These are phyloP conservation scores for Pseudozyma flocculosa DNA, from an alignment of 1,284 basidiomycete genomes.

Conservation along the genomic window DNA sequence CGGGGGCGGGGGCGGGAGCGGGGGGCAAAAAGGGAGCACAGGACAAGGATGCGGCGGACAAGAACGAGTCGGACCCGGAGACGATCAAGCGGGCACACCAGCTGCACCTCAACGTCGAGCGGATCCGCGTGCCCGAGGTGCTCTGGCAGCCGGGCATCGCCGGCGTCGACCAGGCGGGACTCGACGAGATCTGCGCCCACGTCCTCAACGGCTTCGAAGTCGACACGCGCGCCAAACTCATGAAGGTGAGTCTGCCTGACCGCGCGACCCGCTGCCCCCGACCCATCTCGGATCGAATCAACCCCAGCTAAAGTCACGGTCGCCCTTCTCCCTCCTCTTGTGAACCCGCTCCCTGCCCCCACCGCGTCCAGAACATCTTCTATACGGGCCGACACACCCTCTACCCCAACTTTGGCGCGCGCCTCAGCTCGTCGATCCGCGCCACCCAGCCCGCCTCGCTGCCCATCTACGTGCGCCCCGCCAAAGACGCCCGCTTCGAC, in stretches of 20 bases:
- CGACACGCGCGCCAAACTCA: conserved; percentile 67
- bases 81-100: conserved; percentile 68
- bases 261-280: no score
- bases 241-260: conserved; percentile 56
- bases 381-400: conserved; percentile 80
- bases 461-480: conserved; percentile 58
- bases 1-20: background rate
- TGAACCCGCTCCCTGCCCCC: background rate
- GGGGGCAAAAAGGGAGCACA: conserved; percentile 59
- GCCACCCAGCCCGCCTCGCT: conserved; percentile 39
- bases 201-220: conserved; percentile 76
- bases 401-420: conserved; percentile 70
- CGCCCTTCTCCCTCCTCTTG: background rate
- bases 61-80: conserved; percentile 50
- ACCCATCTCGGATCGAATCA: no score
- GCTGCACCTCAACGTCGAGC: conserved; percentile 89
- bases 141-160: conserved; percentile 92
- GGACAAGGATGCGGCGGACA: conserved; percentile 5
- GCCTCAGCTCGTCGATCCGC: conserved; percentile 66
- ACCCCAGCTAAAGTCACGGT: no score
- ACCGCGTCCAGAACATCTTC: conserved; percentile 73
- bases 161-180: conserved; percentile 88
- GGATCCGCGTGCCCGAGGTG: conserved; percentile 88
- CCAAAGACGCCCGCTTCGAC: conserved; percentile 71
- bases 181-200: conserved; percentile 85